Evolutionary conservation across 1,284 basidiomycete species (phyloP).

Genomic region (Ceratobasidium papillatum): DNA sequence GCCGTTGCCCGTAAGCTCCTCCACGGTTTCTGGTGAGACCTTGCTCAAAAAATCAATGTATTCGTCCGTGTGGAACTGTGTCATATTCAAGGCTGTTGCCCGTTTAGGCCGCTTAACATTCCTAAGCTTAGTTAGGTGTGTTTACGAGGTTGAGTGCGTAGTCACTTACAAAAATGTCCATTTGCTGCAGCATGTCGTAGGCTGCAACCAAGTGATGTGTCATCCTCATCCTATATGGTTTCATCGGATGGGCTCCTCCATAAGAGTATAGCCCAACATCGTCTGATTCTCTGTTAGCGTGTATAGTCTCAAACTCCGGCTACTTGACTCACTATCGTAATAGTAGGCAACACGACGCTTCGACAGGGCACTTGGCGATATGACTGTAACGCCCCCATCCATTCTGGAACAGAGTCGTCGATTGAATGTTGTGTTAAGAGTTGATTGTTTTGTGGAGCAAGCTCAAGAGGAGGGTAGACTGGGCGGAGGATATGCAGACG

Average conservation of each 20-base stretch:
- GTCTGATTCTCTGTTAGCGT: slow-evolving; percentile 53
- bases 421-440: too few species aligned
- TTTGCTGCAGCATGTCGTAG: slow-evolving; percentile 89
- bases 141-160: background rate
- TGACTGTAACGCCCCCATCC: slow-evolving; percentile 18
- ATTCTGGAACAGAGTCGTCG: background rate
- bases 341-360: slow-evolving; percentile 69
- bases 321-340: slow-evolving; percentile 60
- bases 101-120: slow-evolving; percentile 76
- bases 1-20: slow-evolving; percentile 84
- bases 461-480: background rate
- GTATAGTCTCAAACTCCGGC: background rate
- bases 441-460: background rate
- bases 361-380: slow-evolving; percentile 12
- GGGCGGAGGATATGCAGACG: background rate
- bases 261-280: slow-evolving; percentile 88
- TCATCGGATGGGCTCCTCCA: slow-evolving; percentile 91
- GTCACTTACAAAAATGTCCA: slow-evolving; percentile 83
- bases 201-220: slow-evolving; percentile 92
- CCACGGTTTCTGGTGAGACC: slow-evolving; percentile 88
- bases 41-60: slow-evolving; percentile 91
- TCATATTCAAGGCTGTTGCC: slow-evolving; percentile 85
- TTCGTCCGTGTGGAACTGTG: slow-evolving; percentile 96
- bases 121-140: slow-evolving; percentile 23
- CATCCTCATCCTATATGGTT: slow-evolving; percentile 92